Percentiles rank a stretch among this genome's conserved stretches.
Conservation (phyloP, 768 basidiomycete species). For the Boletales sp. region DNA sequence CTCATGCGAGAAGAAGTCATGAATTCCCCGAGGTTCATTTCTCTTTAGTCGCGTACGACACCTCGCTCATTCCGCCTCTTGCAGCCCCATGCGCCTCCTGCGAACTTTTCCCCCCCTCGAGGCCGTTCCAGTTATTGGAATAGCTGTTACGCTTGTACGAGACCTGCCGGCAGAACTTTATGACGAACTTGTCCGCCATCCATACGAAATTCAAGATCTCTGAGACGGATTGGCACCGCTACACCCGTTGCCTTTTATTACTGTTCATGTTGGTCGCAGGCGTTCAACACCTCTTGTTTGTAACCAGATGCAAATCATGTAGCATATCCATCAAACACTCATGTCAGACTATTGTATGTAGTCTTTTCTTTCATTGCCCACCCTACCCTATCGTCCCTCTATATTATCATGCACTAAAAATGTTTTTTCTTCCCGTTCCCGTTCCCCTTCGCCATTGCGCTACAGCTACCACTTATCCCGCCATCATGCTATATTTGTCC, state of each 20-base stretch:
- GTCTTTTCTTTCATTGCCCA: background rate
- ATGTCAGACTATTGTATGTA: conserved; percentile 15
- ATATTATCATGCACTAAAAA: background rate
- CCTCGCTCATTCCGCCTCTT: conserved; percentile 1
- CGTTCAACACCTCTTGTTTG: conserved; percentile 6
- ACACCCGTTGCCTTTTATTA: background rate
- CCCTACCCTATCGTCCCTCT: no score
- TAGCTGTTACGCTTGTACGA: conserved; percentile 90
- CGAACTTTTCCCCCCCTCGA: conserved; percentile 92
- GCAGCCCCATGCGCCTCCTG: conserved; percentile 89
- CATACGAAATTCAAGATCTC: conserved; percentile 51
- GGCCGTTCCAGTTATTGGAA: conserved; percentile 82
- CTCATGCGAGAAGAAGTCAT: conserved; percentile 91
- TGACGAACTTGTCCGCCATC: conserved; percentile 85
- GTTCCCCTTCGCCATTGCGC: no score
- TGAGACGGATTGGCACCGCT: conserved; percentile 9
- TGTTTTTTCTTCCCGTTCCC: no score
- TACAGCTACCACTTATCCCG: background rate
- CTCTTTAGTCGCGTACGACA: background rate
- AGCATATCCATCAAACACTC: conserved; percentile 17
- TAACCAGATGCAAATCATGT: conserved; percentile 18
- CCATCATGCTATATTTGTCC: background rate
- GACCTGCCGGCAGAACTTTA: conserved; percentile 86
- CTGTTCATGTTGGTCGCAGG: conserved; percentile 10
- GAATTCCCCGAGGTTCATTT: conserved; percentile 71